phyloP scores from a whole-genome alignment of 257 asterid genomes.

The Solanum chmielewskii region DNA sequence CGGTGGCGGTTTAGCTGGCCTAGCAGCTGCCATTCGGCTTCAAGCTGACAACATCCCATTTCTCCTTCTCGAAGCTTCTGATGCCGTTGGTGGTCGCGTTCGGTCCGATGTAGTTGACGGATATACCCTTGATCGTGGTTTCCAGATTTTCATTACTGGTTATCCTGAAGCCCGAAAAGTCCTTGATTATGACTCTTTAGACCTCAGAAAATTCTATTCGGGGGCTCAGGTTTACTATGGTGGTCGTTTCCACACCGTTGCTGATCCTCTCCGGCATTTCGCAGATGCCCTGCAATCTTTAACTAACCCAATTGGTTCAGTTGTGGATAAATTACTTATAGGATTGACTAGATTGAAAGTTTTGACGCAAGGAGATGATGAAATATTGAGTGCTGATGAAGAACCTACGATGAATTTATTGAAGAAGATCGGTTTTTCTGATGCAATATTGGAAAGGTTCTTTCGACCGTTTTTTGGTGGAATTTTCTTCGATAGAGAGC shows the following conservation, averaged over 20 bases:
- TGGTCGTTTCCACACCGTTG: constrained; percentile 70
- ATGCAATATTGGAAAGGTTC: constrained; percentile 61
- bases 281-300: constrained; percentile 42
- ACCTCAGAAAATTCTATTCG: constrained; percentile 62
- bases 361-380: constrained; percentile 39
- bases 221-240: constrained; percentile 63
- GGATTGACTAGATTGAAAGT: constrained; percentile 63
- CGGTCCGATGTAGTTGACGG: constrained; percentile 77
- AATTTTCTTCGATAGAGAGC: constrained; percentile 69
- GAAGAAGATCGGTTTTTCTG: constrained; percentile 59
- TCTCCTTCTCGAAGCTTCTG: constrained; percentile 76
- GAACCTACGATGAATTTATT: constrained; percentile 36
- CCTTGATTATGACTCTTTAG: constrained; percentile 51
- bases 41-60: constrained; percentile 61
- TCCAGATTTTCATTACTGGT: constrained; percentile 88
- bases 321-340: constrained; percentile 55
- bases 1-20: constrained; percentile 93
- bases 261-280: constrained; percentile 84
- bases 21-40: constrained; percentile 86
- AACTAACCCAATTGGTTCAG: constrained; percentile 62
- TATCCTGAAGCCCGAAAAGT: constrained; percentile 74
- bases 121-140: constrained; percentile 86
- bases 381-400: constrained; percentile 54
- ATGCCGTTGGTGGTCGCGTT: constrained; percentile 94
- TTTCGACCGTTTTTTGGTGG: constrained; percentile 89